These are phyloP conservation scores for Toxicodendron radicans DNA, from an alignment of 345 rosid genomes.

Conservation along the genomic window DNA sequence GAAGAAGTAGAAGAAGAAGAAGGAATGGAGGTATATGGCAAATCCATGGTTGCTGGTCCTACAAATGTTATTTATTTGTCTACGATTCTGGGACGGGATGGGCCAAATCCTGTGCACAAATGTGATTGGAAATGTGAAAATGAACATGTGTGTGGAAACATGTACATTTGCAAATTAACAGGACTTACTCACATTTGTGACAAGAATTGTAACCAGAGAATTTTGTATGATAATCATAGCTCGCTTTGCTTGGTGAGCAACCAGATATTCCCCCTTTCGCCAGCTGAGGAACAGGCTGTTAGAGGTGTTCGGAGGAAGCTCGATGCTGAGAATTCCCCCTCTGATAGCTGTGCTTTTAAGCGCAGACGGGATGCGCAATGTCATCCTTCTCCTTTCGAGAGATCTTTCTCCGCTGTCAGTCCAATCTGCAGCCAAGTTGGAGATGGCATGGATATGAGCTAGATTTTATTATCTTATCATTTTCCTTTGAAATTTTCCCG, in stretches of 20 bases:
- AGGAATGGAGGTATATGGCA: slow-evolving; percentile 90
- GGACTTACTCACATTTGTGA: slow-evolving; percentile 95
- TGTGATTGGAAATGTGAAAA: slow-evolving; percentile 94
- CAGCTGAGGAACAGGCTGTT: slow-evolving; percentile 85
- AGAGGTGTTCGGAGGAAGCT: slow-evolving; percentile 96
- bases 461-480: slow-evolving; percentile 44
- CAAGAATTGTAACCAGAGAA: slow-evolving; percentile 99
- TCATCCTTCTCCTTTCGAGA: slow-evolving; percentile 92
- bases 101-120: slow-evolving; percentile 69
- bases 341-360: slow-evolving; percentile 77
- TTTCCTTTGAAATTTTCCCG: slow-evolving; percentile 34
- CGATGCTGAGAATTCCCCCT: slow-evolving; percentile 67
- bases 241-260: slow-evolving; percentile 92
- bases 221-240: slow-evolving; percentile 91
- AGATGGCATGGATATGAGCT: slow-evolving; percentile 96
- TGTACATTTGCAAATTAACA: slow-evolving; percentile 91
- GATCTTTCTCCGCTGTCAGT: slow-evolving; percentile 81
- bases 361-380: slow-evolving; percentile 77
- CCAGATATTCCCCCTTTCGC: slow-evolving; percentile 71
- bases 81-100: slow-evolving; percentile 80
- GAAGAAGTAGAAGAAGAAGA: slow-evolving; percentile 5
- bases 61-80: slow-evolving; percentile 88
- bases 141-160: slow-evolving; percentile 85
- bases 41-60: slow-evolving; percentile 61
- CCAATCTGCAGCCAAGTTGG: slow-evolving; percentile 94